Evolutionary conservation across 192 early-diverging fungal species (phyloP), one percentile per base, ranked within the genome.

Genomic region (Coemansia sp.): DNA sequence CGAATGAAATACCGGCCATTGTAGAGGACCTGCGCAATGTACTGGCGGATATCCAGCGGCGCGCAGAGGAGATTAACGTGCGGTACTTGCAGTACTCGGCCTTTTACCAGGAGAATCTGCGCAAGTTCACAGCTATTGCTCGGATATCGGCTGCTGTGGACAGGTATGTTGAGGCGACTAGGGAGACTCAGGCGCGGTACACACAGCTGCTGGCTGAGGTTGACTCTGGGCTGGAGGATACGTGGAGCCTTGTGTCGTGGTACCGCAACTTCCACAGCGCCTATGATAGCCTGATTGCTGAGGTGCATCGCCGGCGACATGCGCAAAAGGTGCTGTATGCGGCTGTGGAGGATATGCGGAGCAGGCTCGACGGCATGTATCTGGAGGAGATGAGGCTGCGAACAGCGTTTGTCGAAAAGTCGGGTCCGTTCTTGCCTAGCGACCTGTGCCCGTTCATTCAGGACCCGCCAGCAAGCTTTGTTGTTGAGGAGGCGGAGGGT

Each of bases 381-480:
- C 23, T 65, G 60, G 73, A 75, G 28, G 79, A 82, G 51, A 59
- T 82, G 50, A 46, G 62, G 10, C 31, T 38, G 51, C 62, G 79
- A 0, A 66, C 69, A 7, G 66, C 28, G 60, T 82, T 82, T 67
- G 79, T 82, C 20, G 73, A 72, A n/a, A 43, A 63, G 57, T 70
- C 63, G 3, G 79, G 79, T 1, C 68, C 66, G 36, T 82, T 66
- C 18, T 36, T 82, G 60, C 79, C 79, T n/a, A 82, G 79, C 57
- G 79, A 82, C 51, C 61, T 82, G 73, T 82, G 79, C 8, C 79
- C 79, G 59, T 82, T 82, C 55, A 82, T 82, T 31, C 79, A 82
- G 64, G 79, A 82, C 67, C 79, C 79, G 67, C 79, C 79, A n/a
- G 48, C 61, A 0, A 53, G 59, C 63, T 82, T 73, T 60, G 58